These are phyloP conservation scores for Lophiostoma macrostomum DNA, from an alignment of 495 filamentous ascomycete genomes.

Conservation along the genomic window DNA sequence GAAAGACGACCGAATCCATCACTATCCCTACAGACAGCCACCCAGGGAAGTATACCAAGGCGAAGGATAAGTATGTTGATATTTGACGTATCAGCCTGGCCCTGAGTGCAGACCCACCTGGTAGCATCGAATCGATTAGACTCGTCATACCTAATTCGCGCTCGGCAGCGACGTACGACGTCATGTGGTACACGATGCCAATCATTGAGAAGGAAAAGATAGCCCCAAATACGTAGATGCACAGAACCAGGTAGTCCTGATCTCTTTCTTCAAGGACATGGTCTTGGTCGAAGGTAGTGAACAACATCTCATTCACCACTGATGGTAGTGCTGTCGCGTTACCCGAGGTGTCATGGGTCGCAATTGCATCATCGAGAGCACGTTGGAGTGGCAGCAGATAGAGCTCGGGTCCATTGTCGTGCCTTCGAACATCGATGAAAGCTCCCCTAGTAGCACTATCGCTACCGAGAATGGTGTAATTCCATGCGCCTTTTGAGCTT, in stretches of 20 bases:
- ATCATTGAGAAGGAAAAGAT: constrained; percentile 47
- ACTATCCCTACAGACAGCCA: constrained; percentile 68
- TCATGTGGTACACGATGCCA: constrained; percentile 62
- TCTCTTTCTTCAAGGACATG: constrained; percentile 46
- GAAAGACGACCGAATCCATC: constrained; percentile 60
- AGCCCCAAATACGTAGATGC: constrained; percentile 62
- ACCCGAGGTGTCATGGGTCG: constrained; percentile 23
- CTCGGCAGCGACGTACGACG: constrained; percentile 70
- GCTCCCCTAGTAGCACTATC: constrained; percentile 45
- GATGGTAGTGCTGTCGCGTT: constrained; percentile 41
- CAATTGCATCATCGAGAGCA: constrained; percentile 60
- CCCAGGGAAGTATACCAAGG: constrained; percentile 61
- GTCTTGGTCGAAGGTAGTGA: constrained; percentile 61
- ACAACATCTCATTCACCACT: constrained; percentile 58
- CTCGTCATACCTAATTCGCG: constrained; percentile 75
- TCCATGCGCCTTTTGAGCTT: constrained; percentile 54
- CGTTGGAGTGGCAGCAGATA: constrained; percentile 71
- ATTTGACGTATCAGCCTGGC: constrained; percentile 64
- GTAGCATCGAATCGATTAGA: constrained; percentile 78
- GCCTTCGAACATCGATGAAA: constrained; percentile 53
- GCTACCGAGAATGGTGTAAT: constrained; percentile 72
- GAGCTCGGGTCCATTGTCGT: constrained; percentile 61
- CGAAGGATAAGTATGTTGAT: constrained; percentile 67
- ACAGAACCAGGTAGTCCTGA: constrained; percentile 51
- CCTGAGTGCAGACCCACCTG: constrained; percentile 58